phyloP scores from a whole-genome alignment of 2,329 filamentous ascomycete species.

The Dothideomycetes sp. region DNA sequence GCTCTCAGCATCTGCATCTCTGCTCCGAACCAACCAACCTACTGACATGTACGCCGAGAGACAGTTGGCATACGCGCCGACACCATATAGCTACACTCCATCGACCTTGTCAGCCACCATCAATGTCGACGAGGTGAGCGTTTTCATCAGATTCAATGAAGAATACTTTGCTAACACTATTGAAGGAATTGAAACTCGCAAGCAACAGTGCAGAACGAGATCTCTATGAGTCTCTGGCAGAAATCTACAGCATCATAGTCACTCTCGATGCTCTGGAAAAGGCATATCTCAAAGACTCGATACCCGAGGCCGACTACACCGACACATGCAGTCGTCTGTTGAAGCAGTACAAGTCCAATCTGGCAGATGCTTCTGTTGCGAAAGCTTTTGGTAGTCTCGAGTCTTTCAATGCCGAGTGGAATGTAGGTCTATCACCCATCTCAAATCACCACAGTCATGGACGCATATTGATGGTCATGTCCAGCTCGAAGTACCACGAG shows the following conservation, averaged over 20 bases:
- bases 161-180: background rate
- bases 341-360: conserved; percentile 92
- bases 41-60: conserved; percentile 40
- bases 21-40: background rate
- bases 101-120: conserved; percentile 76
- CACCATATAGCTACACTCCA: conserved; percentile 83
- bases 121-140: conserved; percentile 81
- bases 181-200: conserved; percentile 83
- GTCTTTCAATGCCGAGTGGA: conserved; percentile 84
- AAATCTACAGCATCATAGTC: conserved; percentile 95
- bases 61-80: conserved; percentile 72
- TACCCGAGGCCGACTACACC: conserved; percentile 85
- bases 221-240: conserved; percentile 88
- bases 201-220: conserved; percentile 82
- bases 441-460: background rate
- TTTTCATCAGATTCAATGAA: background rate
- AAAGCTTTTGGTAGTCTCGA: conserved; percentile 80
- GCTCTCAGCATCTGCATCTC: background rate
- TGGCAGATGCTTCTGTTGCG: conserved; percentile 86
- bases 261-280: conserved; percentile 93
- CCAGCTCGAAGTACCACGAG: conserved; percentile 87
- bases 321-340: conserved; percentile 89
- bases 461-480: conserved; percentile 14
- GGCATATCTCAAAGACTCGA: conserved; percentile 90
- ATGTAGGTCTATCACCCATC: conserved; percentile 63